Evolutionary conservation across 768 basidiomycete genomes (phyloP).

Genomic region (Mycena leptocephala): DNA sequence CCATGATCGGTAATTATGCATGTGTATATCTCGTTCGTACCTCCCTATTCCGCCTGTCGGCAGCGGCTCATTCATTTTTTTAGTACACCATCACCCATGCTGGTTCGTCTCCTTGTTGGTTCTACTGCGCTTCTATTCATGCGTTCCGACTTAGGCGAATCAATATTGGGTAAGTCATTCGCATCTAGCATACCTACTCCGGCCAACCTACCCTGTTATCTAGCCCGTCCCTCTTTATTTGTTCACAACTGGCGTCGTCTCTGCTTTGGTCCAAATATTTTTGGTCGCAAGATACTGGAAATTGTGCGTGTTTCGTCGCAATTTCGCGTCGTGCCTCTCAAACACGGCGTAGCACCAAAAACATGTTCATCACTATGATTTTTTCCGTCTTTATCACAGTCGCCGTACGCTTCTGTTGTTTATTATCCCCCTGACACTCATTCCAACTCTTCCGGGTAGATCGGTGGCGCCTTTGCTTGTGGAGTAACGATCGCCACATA

Average conservation of each 20-base stretch:
- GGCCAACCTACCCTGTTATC: neutral
- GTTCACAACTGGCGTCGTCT: neutral
- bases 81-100: neutral
- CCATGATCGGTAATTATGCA: neutral
- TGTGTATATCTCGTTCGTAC: neutral
- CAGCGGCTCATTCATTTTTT: neutral
- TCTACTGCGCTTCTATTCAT: neutral
- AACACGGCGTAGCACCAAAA: neutral
- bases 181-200: neutral
- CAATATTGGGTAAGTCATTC: neutral
- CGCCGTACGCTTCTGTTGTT: neutral
- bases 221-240: neutral
- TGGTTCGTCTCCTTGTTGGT: neutral
- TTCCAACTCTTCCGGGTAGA: neutral
- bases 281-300: neutral
- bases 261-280: neutral
- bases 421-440: neutral
- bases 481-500: neutral
- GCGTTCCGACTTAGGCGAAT: neutral
- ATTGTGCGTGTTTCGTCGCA: neutral
- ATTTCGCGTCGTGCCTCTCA: neutral
- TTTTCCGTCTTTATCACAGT: neutral
- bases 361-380: neutral
- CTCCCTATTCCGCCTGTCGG: neutral
- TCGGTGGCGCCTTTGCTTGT: neutral